A percentile compares a stretch with the other conserved stretches of the same genome.
phyloP scores from a whole-genome alignment of 345 rosid genomes.

The Syzygium aqueum region DNA sequence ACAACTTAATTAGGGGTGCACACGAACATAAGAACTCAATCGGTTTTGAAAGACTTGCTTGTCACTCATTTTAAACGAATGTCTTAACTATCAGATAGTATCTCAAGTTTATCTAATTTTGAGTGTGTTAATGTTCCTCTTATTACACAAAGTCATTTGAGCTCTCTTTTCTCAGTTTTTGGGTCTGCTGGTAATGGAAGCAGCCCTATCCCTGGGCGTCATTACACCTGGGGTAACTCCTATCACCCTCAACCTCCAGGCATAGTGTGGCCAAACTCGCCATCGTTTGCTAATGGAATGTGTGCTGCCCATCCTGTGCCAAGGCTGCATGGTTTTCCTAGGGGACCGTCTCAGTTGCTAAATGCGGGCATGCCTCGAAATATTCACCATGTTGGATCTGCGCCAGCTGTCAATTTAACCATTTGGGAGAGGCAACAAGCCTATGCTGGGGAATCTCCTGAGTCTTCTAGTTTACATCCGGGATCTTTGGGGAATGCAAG shows the following conservation, averaged over 20 bases:
- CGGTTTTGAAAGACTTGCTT: neutral
- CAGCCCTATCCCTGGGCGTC: slow-evolving; percentile 44
- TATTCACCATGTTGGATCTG: slow-evolving; percentile 81
- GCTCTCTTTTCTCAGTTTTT: slow-evolving; percentile 26
- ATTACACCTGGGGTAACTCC: slow-evolving; percentile 52
- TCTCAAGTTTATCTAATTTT: neutral
- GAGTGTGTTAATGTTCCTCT: neutral
- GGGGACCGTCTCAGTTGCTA: slow-evolving; percentile 55
- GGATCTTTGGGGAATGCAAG: slow-evolving; percentile 27
- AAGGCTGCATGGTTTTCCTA: slow-evolving; percentile 56
- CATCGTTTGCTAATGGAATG: slow-evolving; percentile 59
- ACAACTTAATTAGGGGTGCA: neutral
- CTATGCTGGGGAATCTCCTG: slow-evolving; percentile 70
- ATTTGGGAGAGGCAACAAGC: slow-evolving; percentile 71
- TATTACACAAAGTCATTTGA: neutral
- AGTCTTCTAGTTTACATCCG: slow-evolving; percentile 15
- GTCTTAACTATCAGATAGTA: neutral
- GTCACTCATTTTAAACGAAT: neutral
- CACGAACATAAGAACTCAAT: neutral
- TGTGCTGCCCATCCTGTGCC: slow-evolving; percentile 37
- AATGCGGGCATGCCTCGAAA: slow-evolving; percentile 38
- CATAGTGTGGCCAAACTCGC: slow-evolving; percentile 78
- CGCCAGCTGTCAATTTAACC: slow-evolving; percentile 61
- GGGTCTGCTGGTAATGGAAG: slow-evolving; percentile 75
- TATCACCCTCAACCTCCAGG: slow-evolving; percentile 55